Conservation (phyloP, 1,284 basidiomycete species). For the Sanguinoderma infundibulare region DNA sequence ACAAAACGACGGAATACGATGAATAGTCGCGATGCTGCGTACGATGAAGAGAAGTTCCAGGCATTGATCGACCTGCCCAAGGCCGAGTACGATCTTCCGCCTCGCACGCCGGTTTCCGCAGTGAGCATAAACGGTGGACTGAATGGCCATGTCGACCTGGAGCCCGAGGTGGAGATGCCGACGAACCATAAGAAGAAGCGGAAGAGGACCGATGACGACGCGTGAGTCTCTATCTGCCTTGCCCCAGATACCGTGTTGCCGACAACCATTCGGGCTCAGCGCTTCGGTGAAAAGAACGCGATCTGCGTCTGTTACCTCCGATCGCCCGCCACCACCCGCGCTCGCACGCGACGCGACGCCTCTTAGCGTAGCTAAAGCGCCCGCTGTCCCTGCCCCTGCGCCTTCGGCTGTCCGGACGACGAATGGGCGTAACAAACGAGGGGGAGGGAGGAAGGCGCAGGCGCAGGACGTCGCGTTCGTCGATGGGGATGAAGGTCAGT, state of each 20-base stretch:
- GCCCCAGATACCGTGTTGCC: constrained; percentile 16
- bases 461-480: constrained; percentile 41
- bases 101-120: constrained; percentile 24
- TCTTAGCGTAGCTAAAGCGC: constrained; percentile 26
- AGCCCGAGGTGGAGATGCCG: constrained; percentile 50
- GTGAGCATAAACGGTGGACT: constrained; percentile 23
- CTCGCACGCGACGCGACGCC: constrained; percentile 53
- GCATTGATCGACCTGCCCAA: constrained; percentile 75
- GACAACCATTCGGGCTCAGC: constrained; percentile 40
- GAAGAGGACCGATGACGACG: constrained; percentile 73
- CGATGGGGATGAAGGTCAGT: constrained; percentile 71
- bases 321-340: constrained; percentile 47
- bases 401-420: constrained; percentile 34
- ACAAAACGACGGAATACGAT: constrained; percentile 92
- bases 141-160: constrained; percentile 39
- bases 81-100: constrained; percentile 46
- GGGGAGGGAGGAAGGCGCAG: constrained; percentile 51
- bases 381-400: constrained; percentile 34
- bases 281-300: constrained; percentile 67
- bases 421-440: constrained; percentile 44
- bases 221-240: constrained; percentile 47
- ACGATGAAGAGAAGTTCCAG: constrained; percentile 80
- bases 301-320: constrained; percentile 71
- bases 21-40: constrained; percentile 95
- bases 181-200: constrained; percentile 66